Conservation (phyloP, 805 yeast genomes). For the Huiozyma sinensis region DNA sequence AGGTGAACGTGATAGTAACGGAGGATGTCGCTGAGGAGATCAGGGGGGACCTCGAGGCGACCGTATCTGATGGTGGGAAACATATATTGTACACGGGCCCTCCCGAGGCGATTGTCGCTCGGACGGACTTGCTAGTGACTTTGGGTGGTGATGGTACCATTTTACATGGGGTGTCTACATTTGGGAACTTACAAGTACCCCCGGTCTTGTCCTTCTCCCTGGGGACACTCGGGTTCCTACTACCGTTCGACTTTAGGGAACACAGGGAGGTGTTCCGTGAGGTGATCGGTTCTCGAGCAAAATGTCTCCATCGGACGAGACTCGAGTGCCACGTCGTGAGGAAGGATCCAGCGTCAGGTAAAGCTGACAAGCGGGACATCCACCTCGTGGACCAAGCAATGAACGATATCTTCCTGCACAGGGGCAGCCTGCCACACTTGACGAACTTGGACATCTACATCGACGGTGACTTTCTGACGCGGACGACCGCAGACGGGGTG, state of each 20-base stretch:
- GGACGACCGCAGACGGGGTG: conserved; percentile 89
- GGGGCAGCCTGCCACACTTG: conserved; percentile 82
- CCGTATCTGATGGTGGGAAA: conserved; percentile 24
- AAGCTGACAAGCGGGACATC: background rate
- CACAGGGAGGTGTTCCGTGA: conserved; percentile 48
- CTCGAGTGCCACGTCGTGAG: conserved; percentile 62
- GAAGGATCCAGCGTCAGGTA: conserved; percentile 1
- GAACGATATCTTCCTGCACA: conserved; percentile 83
- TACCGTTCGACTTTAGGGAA: conserved; percentile 73
- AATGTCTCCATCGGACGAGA: conserved; percentile 66
- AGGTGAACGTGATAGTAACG: conserved; percentile 67
- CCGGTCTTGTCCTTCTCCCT: conserved; percentile 82
- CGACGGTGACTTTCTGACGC: conserved; percentile 74
- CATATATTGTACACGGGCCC: conserved; percentile 49
- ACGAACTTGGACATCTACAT: conserved; percentile 76
- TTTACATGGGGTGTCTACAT: conserved; percentile 69
- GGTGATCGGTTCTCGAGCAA: conserved; percentile 59
- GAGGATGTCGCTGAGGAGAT: conserved; percentile 68
- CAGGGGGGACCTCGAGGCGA: conserved; percentile 18
- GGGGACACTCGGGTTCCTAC: conserved; percentile 82
- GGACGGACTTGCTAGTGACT: conserved; percentile 73
- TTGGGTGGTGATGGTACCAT: conserved; percentile 97
- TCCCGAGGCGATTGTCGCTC: conserved; percentile 42
- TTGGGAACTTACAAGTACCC: conserved; percentile 64
- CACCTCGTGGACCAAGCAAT: conserved; percentile 48